Evolutionary conservation across 257 asterid species (phyloP), one percentile per base, ranked within the genome.

Genomic region (Jasminum sambac): DNA sequence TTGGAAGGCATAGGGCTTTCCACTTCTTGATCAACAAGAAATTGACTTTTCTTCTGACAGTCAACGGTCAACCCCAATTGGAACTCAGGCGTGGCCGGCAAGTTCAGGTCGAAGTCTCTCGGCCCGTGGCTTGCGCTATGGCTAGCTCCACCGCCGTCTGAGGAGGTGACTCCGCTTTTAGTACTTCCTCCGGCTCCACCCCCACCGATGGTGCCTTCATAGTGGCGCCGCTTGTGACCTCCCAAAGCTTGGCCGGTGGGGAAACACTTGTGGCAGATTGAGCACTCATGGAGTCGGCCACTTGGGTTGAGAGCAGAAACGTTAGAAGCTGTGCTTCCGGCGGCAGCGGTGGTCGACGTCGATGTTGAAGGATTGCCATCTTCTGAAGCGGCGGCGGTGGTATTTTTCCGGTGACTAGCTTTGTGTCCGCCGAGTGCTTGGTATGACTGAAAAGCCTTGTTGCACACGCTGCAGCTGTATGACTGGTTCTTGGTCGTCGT

Each of bases 361-460:
- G 82, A 64, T 3, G 81, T 48, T 6, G 88, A 19, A 6, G 72
- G 73, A 68, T 59, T 74, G 36, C 67, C 74, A 6, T 88, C 87
- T 11, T 76, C 85, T 0, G 79, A 63, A 8, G 76, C 46, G 36
- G 66, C 36, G 34, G 70, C 25, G 37, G 67, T 0, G 11, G 72
- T 59, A 5, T 78, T 76, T 48, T 74, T 84, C 10, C 99, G 87
- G 85, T 94, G 99, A 84, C 99, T 91, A 17, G 99, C 96, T 61
- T 94, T 94, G 74, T 94, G 99, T 6, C 97, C 99, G 46, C 97
- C 99, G 19, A 94, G 84, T 0, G 99, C 97, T 69, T 94, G 99
- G 76, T 89, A 87, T 0, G 97, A 78, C 0, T 76, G 21, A 72
- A 94, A 94, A 4, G 78, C 67, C 52, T 84, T 94, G 44, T 74